These are phyloP conservation scores for Zygosaccharomyces bailii DNA, from an alignment of 805 yeast species.

Conservation along the genomic window DNA sequence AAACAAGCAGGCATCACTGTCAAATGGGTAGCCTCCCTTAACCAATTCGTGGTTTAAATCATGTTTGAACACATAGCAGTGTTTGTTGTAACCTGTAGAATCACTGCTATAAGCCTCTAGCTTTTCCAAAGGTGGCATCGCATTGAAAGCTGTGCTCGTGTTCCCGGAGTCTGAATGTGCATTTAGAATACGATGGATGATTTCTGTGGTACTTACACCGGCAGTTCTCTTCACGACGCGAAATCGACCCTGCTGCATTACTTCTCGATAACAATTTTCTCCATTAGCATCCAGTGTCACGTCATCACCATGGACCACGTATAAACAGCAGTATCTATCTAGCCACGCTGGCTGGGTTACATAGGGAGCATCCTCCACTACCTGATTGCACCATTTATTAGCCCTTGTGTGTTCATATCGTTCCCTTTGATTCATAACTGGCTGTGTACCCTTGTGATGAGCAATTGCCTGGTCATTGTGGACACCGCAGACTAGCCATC, in stretches of 20 bases:
- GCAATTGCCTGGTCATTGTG: conserved; percentile 88
- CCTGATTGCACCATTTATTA: conserved; percentile 80
- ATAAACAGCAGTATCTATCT: conserved; percentile 71
- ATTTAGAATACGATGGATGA: conserved; percentile 79
- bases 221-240: conserved; percentile 91
- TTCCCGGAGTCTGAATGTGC: conserved; percentile 10
- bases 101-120: conserved; percentile 57
- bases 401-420: conserved; percentile 82
- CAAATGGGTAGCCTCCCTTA: conserved; percentile 15
- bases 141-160: neutral
- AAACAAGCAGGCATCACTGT: conserved; percentile 7
- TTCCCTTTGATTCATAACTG: conserved; percentile 83
- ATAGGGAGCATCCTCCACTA: conserved; percentile 81
- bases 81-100: conserved; percentile 50
- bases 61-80: conserved; percentile 56
- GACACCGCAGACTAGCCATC: conserved; percentile 55
- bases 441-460: conserved; percentile 88
- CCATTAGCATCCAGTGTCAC: conserved; percentile 96
- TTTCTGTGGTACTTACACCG: conserved; percentile 90
- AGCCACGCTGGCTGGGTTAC: conserved; percentile 77
- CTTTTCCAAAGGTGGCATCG: conserved; percentile 16
- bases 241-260: conserved; percentile 82
- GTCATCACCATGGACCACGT: conserved; percentile 98
- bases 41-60: conserved; percentile 36
- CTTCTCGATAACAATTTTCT: conserved; percentile 81